phyloP scores from a whole-genome alignment of 2,329 filamentous ascomycete genomes.

The Lanzia echinophila region DNA sequence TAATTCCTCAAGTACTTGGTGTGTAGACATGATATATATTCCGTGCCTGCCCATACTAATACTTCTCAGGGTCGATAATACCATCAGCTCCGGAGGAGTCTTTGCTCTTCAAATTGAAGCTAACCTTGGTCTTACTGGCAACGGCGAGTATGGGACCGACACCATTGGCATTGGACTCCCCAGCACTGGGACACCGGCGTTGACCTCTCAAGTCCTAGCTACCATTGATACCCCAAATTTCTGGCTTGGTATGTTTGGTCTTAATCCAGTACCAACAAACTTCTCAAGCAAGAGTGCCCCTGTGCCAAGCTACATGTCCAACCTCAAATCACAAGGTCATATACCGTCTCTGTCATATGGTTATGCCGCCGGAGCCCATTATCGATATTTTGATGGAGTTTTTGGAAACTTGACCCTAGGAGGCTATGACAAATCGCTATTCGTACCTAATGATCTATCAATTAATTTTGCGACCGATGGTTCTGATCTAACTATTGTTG shows the following conservation, averaged over 20 bases:
- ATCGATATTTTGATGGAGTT: constrained; percentile 28
- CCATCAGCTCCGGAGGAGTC: constrained; percentile 11
- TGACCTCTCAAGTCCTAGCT: constrained; percentile 22
- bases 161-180: constrained; percentile 16
- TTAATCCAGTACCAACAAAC: constrained; percentile 19
- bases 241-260: constrained; percentile 23
- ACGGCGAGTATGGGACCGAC: constrained; percentile 22
- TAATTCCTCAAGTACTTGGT: constrained; percentile 34
- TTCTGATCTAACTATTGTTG: constrained; percentile 33
- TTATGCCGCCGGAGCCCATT: constrained; percentile 37
- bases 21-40: background rate
- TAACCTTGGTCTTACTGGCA: constrained; percentile 13
- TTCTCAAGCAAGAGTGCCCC: constrained; percentile 14
- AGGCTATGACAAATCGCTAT: constrained; percentile 37
- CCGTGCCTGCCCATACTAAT: background rate
- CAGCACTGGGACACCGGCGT: constrained; percentile 11
- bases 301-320: constrained; percentile 32
- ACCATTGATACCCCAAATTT: constrained; percentile 28
- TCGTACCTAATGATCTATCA: constrained; percentile 33
- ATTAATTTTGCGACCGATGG: constrained; percentile 33
- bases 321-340: constrained; percentile 31
- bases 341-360: constrained; percentile 39
- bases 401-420: constrained; percentile 24
- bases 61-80: constrained; percentile 14
- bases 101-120: constrained; percentile 19